Evolutionary conservation across 2,329 filamentous ascomycete species (phyloP), one percentile per base, ranked within the genome.

Genomic region (Cladosporium colombiae): DNA sequence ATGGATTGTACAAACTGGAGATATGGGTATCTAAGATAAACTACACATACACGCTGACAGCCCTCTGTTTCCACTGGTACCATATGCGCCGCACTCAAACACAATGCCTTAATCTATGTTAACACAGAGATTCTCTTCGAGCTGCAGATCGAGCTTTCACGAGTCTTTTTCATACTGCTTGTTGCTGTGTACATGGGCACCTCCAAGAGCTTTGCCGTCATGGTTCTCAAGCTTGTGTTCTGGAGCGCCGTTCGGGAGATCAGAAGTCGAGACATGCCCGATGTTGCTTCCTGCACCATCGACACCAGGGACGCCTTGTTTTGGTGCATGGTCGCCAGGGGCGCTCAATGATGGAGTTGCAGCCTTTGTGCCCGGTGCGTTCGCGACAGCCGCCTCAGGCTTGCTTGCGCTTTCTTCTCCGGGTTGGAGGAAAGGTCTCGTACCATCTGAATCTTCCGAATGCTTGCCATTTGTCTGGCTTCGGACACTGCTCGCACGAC

Each of bases 401-500:
- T 59, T 65, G 29, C 56, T 56, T 10, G 53, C 21, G 33, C 29
- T 14, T 18, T 65, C 55, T 25, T 65, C 58, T 23, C 65, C 65
- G 10, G 37, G 44, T 14, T 29, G 16, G 21, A 56, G 46, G 18
- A 52, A 60, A 10, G 62, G 40, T 33, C 33, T 53, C 10, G 49
- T 53, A 8, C 55, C 56, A 3, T 65, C 55, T 21, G 33, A 29
- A 31, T 65, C 62, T 21, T 65, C 62, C n/a, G 53, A 29, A 10
- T 27, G 37, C 18, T 29, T 52, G 7, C 31, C 44, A 11, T 58
- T 50, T 5, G 44, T 37, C 31, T 65, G 55, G 21, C 62, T 65
- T 23, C 60, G 59, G 23, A 91, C 78, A 73, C 90, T 94, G 71
- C 88, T 93, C 1, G 91, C 90, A 68, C 88, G 85, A 74, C 91